A percentile compares a stretch with the other conserved stretches of the same genome.
Evolutionary conservation across 2,329 filamentous ascomycete genomes (phyloP).

Genomic region (Neophaeococcomyces aloes): DNA sequence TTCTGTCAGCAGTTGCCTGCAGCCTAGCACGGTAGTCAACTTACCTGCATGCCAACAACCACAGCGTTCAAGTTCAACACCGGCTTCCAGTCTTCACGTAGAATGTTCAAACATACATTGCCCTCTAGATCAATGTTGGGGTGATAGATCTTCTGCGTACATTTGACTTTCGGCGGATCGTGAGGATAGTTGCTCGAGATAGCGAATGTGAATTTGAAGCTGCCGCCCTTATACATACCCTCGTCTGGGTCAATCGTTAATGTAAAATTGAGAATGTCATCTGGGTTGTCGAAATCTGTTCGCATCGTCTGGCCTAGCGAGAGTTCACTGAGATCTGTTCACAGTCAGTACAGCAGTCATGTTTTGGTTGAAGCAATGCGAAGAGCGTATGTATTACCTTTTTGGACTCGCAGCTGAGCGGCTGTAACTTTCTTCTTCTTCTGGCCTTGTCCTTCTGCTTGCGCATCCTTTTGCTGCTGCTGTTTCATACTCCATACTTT

Average conservation of each 20-base stretch:
- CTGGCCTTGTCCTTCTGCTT: conserved; percentile 68
- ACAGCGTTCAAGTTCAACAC: conserved; percentile 94
- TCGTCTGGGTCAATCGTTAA: conserved; percentile 41
- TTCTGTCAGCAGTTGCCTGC: neutral
- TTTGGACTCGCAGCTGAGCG: conserved; percentile 88
- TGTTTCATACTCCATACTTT: conserved; percentile 97
- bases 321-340: conserved; percentile 37
- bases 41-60: conserved; percentile 80
- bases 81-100: conserved; percentile 98
- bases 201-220: conserved; percentile 80
- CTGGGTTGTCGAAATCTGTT: conserved; percentile 46
- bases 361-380: neutral
- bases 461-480: conserved; percentile 96
- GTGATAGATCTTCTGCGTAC: conserved; percentile 97
- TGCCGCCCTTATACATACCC: conserved; percentile 75
- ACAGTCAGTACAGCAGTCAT: neutral
- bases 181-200: conserved; percentile 95
- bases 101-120: conserved; percentile 94
- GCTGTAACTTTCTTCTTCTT: conserved; percentile 99
- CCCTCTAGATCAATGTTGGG: conserved; percentile 97
- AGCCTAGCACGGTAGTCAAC: conserved; percentile 19
- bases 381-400: conserved; percentile 52
- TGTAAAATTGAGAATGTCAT: conserved; percentile 47
- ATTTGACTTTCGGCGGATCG: conserved; percentile 94
- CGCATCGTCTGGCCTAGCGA: conserved; percentile 47